A percentile compares a stretch with the other conserved stretches of the same genome.
phyloP scores from a whole-genome alignment of 441 rosid species.

The Euphorbia schlechtendalii region DNA sequence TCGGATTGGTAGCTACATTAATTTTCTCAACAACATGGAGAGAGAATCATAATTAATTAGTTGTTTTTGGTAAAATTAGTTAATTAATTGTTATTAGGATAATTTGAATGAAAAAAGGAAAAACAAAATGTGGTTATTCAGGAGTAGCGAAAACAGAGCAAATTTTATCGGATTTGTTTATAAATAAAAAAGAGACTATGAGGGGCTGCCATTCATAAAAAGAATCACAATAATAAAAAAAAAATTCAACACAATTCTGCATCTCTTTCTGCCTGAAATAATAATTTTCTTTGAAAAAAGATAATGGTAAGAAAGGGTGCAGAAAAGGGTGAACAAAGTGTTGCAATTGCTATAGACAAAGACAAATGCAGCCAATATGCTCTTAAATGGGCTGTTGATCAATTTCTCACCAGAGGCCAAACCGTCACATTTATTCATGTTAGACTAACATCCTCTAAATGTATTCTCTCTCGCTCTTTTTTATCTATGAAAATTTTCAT shows the following conservation, averaged over 20 bases:
- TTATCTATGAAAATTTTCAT: no score
- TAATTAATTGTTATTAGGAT: no score
- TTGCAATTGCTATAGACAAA: slow-evolving; percentile 69
- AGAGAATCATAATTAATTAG: no score
- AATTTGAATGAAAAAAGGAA: no score
- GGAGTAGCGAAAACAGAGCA: neutral
- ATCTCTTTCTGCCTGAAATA: neutral
- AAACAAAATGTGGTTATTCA: no score
- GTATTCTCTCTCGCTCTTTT: neutral
- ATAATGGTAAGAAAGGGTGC: slow-evolving; percentile 25
- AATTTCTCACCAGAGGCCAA: slow-evolving; percentile 51
- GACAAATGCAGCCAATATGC: slow-evolving; percentile 82
- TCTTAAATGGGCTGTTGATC: slow-evolving; percentile 72
- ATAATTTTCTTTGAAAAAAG: no score
- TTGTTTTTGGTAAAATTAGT: no score
- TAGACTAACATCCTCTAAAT: slow-evolving; percentile 23
- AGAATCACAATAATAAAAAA: neutral
- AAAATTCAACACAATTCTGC: neutral
- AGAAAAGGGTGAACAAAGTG: slow-evolving; percentile 25
- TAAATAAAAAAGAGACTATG: neutral
- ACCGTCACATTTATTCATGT: slow-evolving; percentile 64
- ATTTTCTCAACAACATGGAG: no score
- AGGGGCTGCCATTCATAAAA: neutral
- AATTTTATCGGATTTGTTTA: neutral
- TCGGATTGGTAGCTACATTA: no score